phyloP scores from a whole-genome alignment of 441 rosid genomes.

The Populus hybrid region DNA sequence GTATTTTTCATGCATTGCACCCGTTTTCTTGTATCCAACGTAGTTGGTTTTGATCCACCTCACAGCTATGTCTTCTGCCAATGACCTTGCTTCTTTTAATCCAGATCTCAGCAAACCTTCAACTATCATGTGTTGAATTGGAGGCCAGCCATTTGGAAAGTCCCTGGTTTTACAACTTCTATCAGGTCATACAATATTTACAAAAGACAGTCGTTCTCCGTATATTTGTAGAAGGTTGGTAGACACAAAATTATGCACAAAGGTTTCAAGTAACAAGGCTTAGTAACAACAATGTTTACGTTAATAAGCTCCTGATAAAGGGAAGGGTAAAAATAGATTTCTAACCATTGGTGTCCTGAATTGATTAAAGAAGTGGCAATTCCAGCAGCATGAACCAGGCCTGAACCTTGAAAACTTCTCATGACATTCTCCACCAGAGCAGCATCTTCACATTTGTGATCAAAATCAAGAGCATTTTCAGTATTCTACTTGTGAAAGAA shows the following conservation, averaged over 20 bases:
- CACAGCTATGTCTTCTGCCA: no score
- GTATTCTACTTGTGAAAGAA: neutral
- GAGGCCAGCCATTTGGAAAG: slow-evolving; percentile 94
- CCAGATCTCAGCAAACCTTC: slow-evolving; percentile 68
- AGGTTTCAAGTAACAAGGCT: neutral
- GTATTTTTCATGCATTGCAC: slow-evolving; percentile 71
- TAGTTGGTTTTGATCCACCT: no score
- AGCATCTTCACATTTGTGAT: slow-evolving; percentile 37
- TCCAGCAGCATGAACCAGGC: slow-evolving; percentile 63
- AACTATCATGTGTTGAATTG: slow-evolving; percentile 81
- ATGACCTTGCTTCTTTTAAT: neutral
- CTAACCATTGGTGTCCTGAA: slow-evolving; percentile 79
- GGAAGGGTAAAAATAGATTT: neutral
- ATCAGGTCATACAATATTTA: neutral
- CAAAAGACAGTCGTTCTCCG: neutral
- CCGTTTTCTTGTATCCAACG: no score
- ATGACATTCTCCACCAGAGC: slow-evolving; percentile 23
- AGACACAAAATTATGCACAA: neutral
- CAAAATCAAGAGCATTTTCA: slow-evolving; percentile 8
- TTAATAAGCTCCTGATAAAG: neutral
- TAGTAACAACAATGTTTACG: neutral
- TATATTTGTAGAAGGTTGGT: neutral
- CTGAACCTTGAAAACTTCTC: slow-evolving; percentile 49
- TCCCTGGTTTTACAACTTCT: slow-evolving; percentile 50
- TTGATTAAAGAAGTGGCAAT: slow-evolving; percentile 65